A percentile compares a stretch with the other conserved stretches of the same genome.
Evolutionary conservation across 208 protist genomes (phyloP).

Genomic region (Wallacemonas sp.): DNA sequence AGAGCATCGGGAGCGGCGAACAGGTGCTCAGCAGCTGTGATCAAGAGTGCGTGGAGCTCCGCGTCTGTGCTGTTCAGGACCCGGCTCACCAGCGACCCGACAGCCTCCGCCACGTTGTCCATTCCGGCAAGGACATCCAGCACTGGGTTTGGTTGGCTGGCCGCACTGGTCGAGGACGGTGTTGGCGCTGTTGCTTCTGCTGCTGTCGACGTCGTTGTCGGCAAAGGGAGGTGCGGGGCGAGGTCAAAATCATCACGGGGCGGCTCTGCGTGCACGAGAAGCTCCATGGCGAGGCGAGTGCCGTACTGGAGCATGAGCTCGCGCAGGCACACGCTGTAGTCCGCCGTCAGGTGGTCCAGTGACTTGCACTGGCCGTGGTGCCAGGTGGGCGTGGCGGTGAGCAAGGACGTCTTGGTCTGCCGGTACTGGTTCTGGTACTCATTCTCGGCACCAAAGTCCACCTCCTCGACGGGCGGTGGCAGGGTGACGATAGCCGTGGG

Average conservation of each 20-base stretch:
- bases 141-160: neutral
- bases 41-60: neutral
- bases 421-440: slow-evolving; percentile 46
- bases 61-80: neutral
- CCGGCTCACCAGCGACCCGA: neutral
- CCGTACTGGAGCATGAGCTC: slow-evolving; percentile 35
- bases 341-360: slow-evolving; percentile 30
- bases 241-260: too few species aligned
- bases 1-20: neutral
- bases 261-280: slow-evolving; percentile 16
- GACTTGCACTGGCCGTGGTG: slow-evolving; percentile 27
- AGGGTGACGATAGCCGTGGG: neutral
- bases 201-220: neutral
- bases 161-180: neutral
- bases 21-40: neutral
- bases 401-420: slow-evolving; percentile 8
- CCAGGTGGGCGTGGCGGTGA: neutral
- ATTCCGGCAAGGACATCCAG: slow-evolving; percentile 20
- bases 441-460: slow-evolving; percentile 68
- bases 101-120: slow-evolving; percentile 18
- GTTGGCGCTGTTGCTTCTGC: too few species aligned
- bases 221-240: too few species aligned
- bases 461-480: slow-evolving; percentile 35
- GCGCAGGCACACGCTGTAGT: slow-evolving; percentile 38
- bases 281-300: slow-evolving; percentile 27